phyloP scores from a whole-genome alignment of 2,329 filamentous ascomycete genomes.

The Macrophomina pseudophaseolina region DNA sequence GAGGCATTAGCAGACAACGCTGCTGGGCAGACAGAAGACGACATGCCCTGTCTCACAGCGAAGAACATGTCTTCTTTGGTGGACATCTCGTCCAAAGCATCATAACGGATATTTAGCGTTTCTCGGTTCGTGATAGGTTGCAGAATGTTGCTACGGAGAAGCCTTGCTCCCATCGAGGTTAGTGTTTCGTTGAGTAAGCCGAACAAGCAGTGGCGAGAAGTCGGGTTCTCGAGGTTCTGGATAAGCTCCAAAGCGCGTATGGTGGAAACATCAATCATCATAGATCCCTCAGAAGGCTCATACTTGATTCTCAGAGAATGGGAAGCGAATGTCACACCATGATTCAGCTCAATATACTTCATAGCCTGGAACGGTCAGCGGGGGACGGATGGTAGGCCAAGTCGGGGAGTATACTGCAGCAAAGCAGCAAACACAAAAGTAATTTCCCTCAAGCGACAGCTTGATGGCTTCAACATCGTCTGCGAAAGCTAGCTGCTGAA shows the following conservation, averaged over 20 bases:
- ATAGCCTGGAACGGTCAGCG: slow-evolving; percentile 62
- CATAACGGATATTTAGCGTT: slow-evolving; percentile 74
- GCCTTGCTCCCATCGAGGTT: slow-evolving; percentile 86
- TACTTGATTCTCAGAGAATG: slow-evolving; percentile 87
- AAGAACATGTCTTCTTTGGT: slow-evolving; percentile 85
- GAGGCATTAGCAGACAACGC: slow-evolving; percentile 12
- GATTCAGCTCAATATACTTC: slow-evolving; percentile 76
- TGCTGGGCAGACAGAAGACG: neutral
- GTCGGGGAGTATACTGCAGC: slow-evolving; percentile 66
- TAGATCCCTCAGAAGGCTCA: slow-evolving; percentile 85
- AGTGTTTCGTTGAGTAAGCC: slow-evolving; percentile 83
- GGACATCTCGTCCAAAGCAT: slow-evolving; percentile 82
- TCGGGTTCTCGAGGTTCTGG: slow-evolving; percentile 78
- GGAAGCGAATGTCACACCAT: slow-evolving; percentile 71
- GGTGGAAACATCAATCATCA: slow-evolving; percentile 93
- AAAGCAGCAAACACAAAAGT: slow-evolving; percentile 83
- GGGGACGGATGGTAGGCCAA: slow-evolving; percentile 23
- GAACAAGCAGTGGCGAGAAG: slow-evolving; percentile 82
- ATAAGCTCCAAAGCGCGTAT: slow-evolving; percentile 88
- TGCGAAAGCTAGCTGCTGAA: slow-evolving; percentile 77
- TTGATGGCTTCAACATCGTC: slow-evolving; percentile 83
- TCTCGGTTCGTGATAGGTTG: slow-evolving; percentile 79
- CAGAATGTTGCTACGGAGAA: slow-evolving; percentile 83
- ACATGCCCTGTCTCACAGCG: slow-evolving; percentile 69
- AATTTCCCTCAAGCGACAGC: slow-evolving; percentile 79